phyloP scores from a whole-genome alignment of 2,329 filamentous ascomycete species.

The Cryphonectria nitschkei region DNA sequence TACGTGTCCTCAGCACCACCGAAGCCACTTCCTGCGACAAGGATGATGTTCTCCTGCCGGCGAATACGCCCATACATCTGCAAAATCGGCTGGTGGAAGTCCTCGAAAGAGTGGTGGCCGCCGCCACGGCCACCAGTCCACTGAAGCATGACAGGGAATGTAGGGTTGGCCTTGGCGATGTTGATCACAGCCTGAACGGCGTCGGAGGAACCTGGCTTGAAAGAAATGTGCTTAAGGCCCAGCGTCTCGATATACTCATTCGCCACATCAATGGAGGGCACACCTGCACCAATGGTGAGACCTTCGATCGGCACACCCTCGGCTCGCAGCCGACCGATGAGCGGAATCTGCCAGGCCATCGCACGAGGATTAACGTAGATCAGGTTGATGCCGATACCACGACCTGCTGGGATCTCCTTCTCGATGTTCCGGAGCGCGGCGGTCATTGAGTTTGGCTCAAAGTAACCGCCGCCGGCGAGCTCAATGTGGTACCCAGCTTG shows the following conservation, averaged over 20 bases:
- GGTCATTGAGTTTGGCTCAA: conserved; percentile 80
- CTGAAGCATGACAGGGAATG: conserved; percentile 89
- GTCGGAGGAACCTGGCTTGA: conserved; percentile 90
- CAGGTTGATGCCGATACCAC: conserved; percentile 86
- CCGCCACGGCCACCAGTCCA: conserved; percentile 95
- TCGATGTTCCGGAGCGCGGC: conserved; percentile 84
- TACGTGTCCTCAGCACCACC: conserved; percentile 89
- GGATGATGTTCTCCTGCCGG: conserved; percentile 81
- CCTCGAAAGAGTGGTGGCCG: conserved; percentile 92
- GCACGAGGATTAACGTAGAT: conserved; percentile 90
- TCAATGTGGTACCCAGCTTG: conserved; percentile 95
- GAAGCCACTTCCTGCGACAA: conserved; percentile 90
- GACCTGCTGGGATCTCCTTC: conserved; percentile 78
- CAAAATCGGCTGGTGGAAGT: conserved; percentile 90
- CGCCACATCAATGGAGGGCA: conserved; percentile 90
- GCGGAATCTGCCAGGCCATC: conserved; percentile 90
- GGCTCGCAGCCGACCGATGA: conserved; percentile 77
- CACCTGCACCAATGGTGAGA: conserved; percentile 88
- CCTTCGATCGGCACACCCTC: conserved; percentile 92
- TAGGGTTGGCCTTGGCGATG: conserved; percentile 91
- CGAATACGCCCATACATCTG: conserved; percentile 90
- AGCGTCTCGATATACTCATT: conserved; percentile 93
- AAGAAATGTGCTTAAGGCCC: conserved; percentile 88
- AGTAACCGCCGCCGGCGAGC: conserved; percentile 88
- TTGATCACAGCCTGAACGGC: conserved; percentile 90